Evolutionary conservation across 2,329 filamentous ascomycete species (phyloP).

Genomic region (Diaporthe eres): DNA sequence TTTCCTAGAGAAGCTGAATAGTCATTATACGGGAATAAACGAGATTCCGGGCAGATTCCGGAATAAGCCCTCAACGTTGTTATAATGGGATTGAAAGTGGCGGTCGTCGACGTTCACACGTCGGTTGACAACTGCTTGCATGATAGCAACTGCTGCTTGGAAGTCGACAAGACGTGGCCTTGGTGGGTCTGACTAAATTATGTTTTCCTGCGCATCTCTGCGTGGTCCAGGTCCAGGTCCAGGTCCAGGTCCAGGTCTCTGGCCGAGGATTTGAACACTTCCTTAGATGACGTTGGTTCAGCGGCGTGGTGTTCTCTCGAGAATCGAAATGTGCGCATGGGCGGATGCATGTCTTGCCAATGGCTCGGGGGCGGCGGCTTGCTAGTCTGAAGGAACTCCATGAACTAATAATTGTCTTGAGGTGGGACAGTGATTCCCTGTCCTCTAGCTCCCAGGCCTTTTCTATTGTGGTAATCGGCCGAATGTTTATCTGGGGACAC

Average conservation of each 20-base stretch:
- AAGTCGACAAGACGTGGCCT: background rate
- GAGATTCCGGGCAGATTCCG: background rate
- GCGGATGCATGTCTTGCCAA: background rate
- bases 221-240: too few species aligned
- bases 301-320: background rate
- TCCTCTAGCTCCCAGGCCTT: background rate
- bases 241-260: background rate
- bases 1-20: too few species aligned
- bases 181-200: background rate
- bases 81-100: background rate
- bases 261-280: background rate
- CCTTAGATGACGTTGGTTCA: background rate
- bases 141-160: too few species aligned
- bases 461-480: fast-evolving
- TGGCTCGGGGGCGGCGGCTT: background rate
- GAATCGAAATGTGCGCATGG: background rate
- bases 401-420: too few species aligned
- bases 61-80: fast-evolving
- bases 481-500: background rate
- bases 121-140: too few species aligned
- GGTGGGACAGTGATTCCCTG: background rate
- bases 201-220: background rate
- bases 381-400: background rate
- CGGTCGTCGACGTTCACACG: background rate
- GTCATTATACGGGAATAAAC: background rate